Conservation (phyloP, 1,139 yeast species). For the Yamadazyma conglobata region DNA sequence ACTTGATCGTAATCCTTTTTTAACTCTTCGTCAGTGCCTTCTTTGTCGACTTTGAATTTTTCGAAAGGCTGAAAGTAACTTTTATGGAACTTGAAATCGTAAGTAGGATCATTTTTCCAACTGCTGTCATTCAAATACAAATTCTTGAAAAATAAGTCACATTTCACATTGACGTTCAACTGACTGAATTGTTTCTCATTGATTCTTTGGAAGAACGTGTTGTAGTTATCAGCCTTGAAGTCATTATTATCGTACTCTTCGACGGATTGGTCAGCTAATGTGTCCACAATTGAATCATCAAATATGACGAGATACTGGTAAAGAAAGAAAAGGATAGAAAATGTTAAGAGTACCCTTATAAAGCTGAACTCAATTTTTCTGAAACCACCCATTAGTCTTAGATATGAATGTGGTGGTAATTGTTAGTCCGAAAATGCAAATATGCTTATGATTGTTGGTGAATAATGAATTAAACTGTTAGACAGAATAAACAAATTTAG, state of each 20-base stretch:
- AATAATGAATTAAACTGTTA: too few species aligned
- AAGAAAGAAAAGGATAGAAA: not conserved
- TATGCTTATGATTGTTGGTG: too few species aligned
- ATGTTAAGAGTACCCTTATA: not conserved
- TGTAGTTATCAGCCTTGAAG: conserved; percentile 9
- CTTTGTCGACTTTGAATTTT: conserved; percentile 11
- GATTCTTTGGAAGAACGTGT: conserved; percentile 10
- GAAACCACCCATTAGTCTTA: too few species aligned
- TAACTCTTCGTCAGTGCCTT: conserved; percentile 6
- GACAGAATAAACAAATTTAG: too few species aligned
- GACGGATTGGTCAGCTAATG: not conserved
- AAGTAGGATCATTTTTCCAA: conserved; percentile 17
- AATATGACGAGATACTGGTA: conserved; percentile 2
- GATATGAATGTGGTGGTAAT: too few species aligned
- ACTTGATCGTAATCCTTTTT: conserved; percentile 7
- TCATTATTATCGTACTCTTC: not conserved
- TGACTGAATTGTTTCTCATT: conserved; percentile 5
- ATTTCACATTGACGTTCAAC: conserved; percentile 6
- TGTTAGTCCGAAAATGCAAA: too few species aligned
- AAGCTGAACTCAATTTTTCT: too few species aligned
- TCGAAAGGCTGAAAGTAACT: conserved; percentile 14
- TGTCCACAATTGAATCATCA: not conserved
- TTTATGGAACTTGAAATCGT: conserved; percentile 14
- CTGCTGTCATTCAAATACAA: conserved; percentile 6
- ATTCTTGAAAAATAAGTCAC: conserved; percentile 15